These are phyloP conservation scores for Prasinococcaceae sp. DNA, from an alignment of 139 green algal genomes.

Conservation along the genomic window DNA sequence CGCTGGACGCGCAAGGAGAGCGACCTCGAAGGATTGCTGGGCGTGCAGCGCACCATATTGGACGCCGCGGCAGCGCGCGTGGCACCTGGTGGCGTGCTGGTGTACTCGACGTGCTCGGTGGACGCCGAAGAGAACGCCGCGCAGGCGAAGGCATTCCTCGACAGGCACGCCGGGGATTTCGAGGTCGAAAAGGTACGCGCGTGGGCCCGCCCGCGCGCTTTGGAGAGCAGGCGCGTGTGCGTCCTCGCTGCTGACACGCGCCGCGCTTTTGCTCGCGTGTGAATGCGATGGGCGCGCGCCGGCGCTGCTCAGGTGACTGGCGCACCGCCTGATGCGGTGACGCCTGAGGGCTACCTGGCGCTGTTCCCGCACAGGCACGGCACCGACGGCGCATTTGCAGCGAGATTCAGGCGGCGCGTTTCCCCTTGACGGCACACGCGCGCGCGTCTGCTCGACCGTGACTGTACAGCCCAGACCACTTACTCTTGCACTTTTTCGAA, in stretches of 20 bases:
- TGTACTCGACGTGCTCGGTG: slow-evolving; percentile 75
- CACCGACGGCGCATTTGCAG: slow-evolving; percentile 76
- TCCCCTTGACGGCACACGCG: too few species aligned
- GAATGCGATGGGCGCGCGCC: too few species aligned
- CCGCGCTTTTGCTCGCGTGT: too few species aligned
- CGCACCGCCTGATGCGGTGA: slow-evolving; percentile 33
- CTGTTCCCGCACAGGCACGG: slow-evolving; percentile 61
- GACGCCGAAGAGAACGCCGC: slow-evolving; percentile 48
- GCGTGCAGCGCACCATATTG: slow-evolving; percentile 46
- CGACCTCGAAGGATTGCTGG: slow-evolving; percentile 39
- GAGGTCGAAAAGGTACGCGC: too few species aligned
- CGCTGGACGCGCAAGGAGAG: slow-evolving; percentile 51
- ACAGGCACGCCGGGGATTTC: slow-evolving; percentile 18
- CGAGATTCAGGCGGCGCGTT: slow-evolving; percentile 29
- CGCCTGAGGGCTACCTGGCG: slow-evolving; percentile 31
- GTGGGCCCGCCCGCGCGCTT: too few species aligned
- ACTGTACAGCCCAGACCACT: too few species aligned
- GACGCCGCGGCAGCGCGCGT: slow-evolving; percentile 48
- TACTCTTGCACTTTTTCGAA: too few species aligned
- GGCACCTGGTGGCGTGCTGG: slow-evolving; percentile 57
- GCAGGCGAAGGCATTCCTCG: slow-evolving; percentile 32
- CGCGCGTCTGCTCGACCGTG: too few species aligned
- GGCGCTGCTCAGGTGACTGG: too few species aligned
- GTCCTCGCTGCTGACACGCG: too few species aligned
- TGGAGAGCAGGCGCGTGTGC: slow-evolving; percentile 2